Conservation (phyloP, 768 basidiomycete species). For the Lactarius akahatsu region DNA sequence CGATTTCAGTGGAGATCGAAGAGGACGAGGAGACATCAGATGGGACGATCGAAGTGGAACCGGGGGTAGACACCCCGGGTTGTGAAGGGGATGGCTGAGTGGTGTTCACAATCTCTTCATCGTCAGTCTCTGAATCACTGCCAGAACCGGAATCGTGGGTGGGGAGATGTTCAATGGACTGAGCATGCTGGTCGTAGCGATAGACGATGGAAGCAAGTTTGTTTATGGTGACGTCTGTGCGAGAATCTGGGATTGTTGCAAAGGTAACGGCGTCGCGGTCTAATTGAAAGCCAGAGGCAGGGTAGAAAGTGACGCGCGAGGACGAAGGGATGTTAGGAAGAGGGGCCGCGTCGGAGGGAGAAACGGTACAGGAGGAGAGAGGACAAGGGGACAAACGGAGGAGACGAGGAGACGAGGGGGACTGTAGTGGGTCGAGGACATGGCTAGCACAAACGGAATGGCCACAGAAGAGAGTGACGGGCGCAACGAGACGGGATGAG, state of each 20-base stretch:
- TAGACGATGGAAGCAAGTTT: slow-evolving; percentile 50
- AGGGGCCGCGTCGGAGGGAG: slow-evolving; percentile 26
- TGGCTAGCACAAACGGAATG: slow-evolving; percentile 69
- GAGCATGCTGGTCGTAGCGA: slow-evolving; percentile 28
- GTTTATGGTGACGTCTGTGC: slow-evolving; percentile 56
- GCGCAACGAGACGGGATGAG: slow-evolving; percentile 40
- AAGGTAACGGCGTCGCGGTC: slow-evolving; percentile 22
- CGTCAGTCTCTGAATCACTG: slow-evolving; percentile 32
- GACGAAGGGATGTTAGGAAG: slow-evolving; percentile 45
- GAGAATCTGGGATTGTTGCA: slow-evolving; percentile 27
- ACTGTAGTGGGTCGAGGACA: slow-evolving; percentile 30
- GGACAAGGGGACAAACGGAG: slow-evolving; percentile 34
- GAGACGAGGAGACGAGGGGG: slow-evolving; percentile 21
- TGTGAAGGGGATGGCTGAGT: slow-evolving; percentile 23
- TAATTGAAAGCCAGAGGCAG: slow-evolving; percentile 35
- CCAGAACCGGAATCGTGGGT: slow-evolving; percentile 33
- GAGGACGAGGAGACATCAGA: slow-evolving; percentile 36
- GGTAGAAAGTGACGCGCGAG: slow-evolving; percentile 38
- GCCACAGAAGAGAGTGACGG: slow-evolving; percentile 72
- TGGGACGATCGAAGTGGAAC: slow-evolving; percentile 41
- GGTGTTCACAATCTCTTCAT: slow-evolving; percentile 34
- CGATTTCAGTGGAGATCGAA: slow-evolving; percentile 17
- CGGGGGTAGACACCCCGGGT: slow-evolving; percentile 31
- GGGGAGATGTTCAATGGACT: slow-evolving; percentile 14
- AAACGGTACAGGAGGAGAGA: slow-evolving; percentile 38